A percentile compares a stretch with the other conserved stretches of the same genome.
phyloP scores from a whole-genome alignment of 257 asterid genomes.

The Salvia miltiorrhiza region DNA sequence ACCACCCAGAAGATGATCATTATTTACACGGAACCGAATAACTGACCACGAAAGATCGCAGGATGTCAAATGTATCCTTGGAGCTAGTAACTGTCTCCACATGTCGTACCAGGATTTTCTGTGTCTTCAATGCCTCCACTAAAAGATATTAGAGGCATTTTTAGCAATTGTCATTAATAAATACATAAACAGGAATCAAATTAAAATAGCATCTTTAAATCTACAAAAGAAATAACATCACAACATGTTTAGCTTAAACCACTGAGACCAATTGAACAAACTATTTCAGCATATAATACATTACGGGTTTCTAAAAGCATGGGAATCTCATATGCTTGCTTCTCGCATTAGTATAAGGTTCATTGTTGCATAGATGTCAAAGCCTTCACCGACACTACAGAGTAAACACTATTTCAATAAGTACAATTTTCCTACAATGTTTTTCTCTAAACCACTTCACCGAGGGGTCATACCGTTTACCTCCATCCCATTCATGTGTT shows the following conservation, averaged over 20 bases:
- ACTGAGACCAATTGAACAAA: not conserved
- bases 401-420: not conserved
- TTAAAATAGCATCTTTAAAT: not conserved
- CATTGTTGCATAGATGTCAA: not conserved
- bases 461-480: not conserved
- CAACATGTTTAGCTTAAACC: not conserved
- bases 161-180: not conserved
- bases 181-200: not conserved
- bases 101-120: constrained; percentile 71
- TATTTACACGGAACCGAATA: not conserved
- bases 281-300: not conserved
- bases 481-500: not conserved
- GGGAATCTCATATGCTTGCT: not conserved
- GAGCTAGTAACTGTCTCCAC: constrained; percentile 76
- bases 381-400: not conserved
- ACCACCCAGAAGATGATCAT: not conserved
- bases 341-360: not conserved
- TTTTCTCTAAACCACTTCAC: not conserved
- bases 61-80: constrained; percentile 53
- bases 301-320: not conserved
- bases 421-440: not conserved
- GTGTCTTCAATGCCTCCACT: constrained; percentile 57
- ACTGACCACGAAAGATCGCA: constrained; percentile 76
- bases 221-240: not conserved
- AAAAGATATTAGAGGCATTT: constrained; percentile 21